Evolutionary conservation across 805 yeast genomes (phyloP), one percentile per base, ranked within the genome.

Genomic region (Saccharomycopsis babjevae): DNA sequence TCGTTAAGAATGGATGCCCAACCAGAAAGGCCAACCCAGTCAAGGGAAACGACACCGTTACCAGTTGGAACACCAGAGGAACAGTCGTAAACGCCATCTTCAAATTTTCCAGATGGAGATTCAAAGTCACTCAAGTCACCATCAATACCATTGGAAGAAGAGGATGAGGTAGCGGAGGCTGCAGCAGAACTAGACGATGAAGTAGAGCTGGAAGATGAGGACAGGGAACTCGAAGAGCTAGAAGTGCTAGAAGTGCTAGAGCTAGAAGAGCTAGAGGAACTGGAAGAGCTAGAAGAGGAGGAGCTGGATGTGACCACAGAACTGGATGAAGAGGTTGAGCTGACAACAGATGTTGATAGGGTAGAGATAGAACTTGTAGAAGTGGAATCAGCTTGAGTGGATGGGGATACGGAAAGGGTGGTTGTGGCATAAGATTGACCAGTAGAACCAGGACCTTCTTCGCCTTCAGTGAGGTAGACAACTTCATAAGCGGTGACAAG

Each of bases 21-120:
- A 68, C 97, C 97, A 66, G 94, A 96, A 66, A 83, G 82, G 42
- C 85, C 88, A 57, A 85, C 79, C 79, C 79, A 79, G 76, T 85
- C 85, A 54, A 89, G 76, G 34, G 89, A 74, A 69, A 89, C 77
- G 63, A 90, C 96, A 79, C 96, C 96, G 70, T 88, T 81, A 64
- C 93, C 96, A 56, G 82, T 71, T 71, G 93, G 96, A 81, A 90
- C 87, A 61, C 77, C 72, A 0, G 61, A 5, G 62, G 79, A 72
- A 78, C 97, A 90, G 63, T 79, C 73, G 68, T 83, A 70, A 43
- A 74, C 77, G 71, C 96, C 96, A 71, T 90, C 96, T 70, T 77
- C 76, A 72, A 87, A 86, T 63, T 76, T 74, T 59, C 71, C 74
- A 57, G 79, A 67, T 66, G 89, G 88, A 67, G 71, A 71, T 15